phyloP scores from a whole-genome alignment of 257 asterid species.

The Solanum verrucosum region DNA sequence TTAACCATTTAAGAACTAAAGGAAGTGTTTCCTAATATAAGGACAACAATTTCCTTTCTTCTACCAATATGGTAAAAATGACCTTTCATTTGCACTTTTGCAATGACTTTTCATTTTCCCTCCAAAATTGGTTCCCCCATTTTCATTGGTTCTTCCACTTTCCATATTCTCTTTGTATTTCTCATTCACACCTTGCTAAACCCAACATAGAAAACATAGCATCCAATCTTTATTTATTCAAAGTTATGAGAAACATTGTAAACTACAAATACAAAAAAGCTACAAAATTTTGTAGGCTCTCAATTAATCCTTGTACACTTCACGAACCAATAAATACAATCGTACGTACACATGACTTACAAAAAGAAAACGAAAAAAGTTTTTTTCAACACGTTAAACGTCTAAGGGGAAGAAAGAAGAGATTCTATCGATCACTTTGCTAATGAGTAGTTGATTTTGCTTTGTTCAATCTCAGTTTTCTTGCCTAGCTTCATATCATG shows the following conservation, averaged over 20 bases:
- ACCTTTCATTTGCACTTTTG: too few relatives aligned
- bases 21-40: too few relatives aligned
- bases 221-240: neutral
- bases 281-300: neutral
- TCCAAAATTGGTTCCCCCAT: too few relatives aligned
- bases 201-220: neutral
- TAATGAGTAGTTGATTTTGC: neutral
- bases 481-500: constrained; percentile 26
- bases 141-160: too few relatives aligned
- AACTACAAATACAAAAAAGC: neutral
- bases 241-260: neutral
- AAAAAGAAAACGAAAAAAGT: neutral
- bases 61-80: too few relatives aligned
- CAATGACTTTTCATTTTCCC: too few relatives aligned
- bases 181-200: too few relatives aligned
- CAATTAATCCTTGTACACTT: neutral
- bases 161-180: too few relatives aligned
- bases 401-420: neutral
- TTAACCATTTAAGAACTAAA: too few relatives aligned
- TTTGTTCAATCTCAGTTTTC: constrained; percentile 18
- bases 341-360: neutral
- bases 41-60: too few relatives aligned
- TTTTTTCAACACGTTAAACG: neutral
- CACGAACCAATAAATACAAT: neutral
- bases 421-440: neutral